Percentiles rank a stretch among this genome's conserved stretches.
phyloP scores from a whole-genome alignment of 2,329 filamentous ascomycete species.

The Elsinoe ampelina region DNA sequence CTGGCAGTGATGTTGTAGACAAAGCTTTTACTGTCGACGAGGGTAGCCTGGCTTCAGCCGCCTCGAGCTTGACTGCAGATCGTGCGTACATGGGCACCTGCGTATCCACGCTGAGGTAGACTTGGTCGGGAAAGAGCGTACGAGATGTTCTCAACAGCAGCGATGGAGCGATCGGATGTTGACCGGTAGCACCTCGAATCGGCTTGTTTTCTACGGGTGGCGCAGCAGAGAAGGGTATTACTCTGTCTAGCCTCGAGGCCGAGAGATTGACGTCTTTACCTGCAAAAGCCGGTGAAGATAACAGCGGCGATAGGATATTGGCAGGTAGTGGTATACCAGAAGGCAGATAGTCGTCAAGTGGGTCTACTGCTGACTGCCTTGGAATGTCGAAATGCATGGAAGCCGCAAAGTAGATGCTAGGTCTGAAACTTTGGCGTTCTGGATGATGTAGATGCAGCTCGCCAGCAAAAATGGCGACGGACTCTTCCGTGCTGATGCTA shows the following conservation, averaged over 20 bases:
- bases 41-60: neutral
- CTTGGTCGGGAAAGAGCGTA: slow-evolving; percentile 5
- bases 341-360: slow-evolving; percentile 11
- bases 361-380: neutral
- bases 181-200: neutral
- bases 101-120: slow-evolving; percentile 9
- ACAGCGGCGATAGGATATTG: slow-evolving; percentile 3
- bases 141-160: slow-evolving; percentile 4
- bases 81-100: slow-evolving; percentile 1
- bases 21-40: neutral
- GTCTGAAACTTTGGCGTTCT: slow-evolving; percentile 1
- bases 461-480: neutral
- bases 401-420: slow-evolving; percentile 4
- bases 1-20: neutral
- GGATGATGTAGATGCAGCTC: slow-evolving; percentile 10
- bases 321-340: slow-evolving; percentile 6
- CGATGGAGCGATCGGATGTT: neutral
- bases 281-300: slow-evolving; percentile 1
- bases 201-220: neutral
- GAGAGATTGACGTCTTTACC: neutral
- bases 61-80: neutral
- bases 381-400: slow-evolving; percentile 1
- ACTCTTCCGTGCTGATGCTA: neutral
- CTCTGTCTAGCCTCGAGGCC: neutral
- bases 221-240: neutral